Evolutionary conservation across 2,329 filamentous ascomycete genomes (phyloP).

Genomic region (Rugonectria rugulosa): DNA sequence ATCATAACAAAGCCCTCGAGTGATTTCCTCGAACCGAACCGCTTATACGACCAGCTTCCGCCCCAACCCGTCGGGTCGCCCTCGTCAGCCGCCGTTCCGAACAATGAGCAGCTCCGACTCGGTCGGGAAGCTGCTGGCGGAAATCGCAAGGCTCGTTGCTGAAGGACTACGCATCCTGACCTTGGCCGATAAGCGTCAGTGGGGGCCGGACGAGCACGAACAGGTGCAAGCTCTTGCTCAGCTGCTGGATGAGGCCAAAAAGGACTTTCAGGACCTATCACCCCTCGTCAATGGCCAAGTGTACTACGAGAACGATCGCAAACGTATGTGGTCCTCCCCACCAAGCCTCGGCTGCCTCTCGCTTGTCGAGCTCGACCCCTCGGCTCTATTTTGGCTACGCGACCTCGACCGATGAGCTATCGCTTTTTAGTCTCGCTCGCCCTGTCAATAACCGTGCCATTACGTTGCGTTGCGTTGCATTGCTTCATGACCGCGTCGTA

Average conservation of each 20-base stretch:
- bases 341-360: constrained; percentile 5
- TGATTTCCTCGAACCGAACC: constrained; percentile 1
- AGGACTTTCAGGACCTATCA: constrained; percentile 66
- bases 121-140: constrained; percentile 65
- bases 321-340: constrained; percentile 49
- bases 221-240: constrained; percentile 63
- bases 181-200: constrained; percentile 65
- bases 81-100: constrained; percentile 22
- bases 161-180: constrained; percentile 62
- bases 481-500: constrained; percentile 14
- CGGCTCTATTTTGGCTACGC: not conserved
- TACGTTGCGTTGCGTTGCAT: too few relatives aligned
- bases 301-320: constrained; percentile 66
- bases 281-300: constrained; percentile 62
- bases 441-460: not conserved
- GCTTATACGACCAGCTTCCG: constrained; percentile 28
- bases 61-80: constrained; percentile 12
- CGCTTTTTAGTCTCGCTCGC: not conserved
- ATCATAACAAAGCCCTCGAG: too few relatives aligned
- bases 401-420: not conserved
- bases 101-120: constrained; percentile 55
- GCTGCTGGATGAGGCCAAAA: constrained; percentile 65
- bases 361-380: not conserved
- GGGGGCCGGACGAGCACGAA: constrained; percentile 67
- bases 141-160: constrained; percentile 62